These are phyloP conservation scores for Pichia sp. DNA, from an alignment of 1,139 yeast genomes.

Conservation along the genomic window DNA sequence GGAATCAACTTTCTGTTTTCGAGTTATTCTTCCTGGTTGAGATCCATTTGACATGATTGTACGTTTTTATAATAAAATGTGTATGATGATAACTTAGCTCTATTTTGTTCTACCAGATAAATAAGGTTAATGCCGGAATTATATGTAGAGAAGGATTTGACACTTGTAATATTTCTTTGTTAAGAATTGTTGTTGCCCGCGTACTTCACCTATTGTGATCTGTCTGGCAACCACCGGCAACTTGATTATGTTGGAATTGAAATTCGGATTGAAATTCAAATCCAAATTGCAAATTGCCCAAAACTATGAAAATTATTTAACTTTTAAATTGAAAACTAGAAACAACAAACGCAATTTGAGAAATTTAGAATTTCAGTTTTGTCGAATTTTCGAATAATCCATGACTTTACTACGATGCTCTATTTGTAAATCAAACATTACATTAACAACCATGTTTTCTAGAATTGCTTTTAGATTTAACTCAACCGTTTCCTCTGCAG, in stretches of 20 bases:
- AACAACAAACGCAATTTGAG: not conserved
- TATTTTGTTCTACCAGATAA: not conserved
- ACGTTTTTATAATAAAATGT: not conserved
- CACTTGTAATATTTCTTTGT: not conserved
- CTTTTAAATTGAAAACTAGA: not conserved
- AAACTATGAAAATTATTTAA: not conserved
- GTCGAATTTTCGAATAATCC: not conserved
- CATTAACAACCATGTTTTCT: not conserved
- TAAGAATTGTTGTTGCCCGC: not conserved
- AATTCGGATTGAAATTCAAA: not conserved
- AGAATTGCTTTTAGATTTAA: conserved; percentile 5
- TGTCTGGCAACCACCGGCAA: too few relatives aligned
- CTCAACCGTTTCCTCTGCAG: conserved; percentile 8
- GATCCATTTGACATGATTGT: not conserved
- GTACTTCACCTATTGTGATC: not conserved
- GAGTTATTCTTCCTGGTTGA: not conserved
- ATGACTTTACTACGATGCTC: not conserved
- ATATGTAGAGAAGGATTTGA: not conserved
- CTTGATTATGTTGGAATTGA: too few relatives aligned
- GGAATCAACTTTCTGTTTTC: not conserved
- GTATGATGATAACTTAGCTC: too few relatives aligned
- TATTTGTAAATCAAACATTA: not conserved
- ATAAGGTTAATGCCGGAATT: not conserved
- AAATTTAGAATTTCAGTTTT: not conserved
- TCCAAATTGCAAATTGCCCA: not conserved